Evolutionary conservation across 176 grass and related monocot genomes (phyloP).

Genomic region (Miscanthus lutarioriparius): DNA sequence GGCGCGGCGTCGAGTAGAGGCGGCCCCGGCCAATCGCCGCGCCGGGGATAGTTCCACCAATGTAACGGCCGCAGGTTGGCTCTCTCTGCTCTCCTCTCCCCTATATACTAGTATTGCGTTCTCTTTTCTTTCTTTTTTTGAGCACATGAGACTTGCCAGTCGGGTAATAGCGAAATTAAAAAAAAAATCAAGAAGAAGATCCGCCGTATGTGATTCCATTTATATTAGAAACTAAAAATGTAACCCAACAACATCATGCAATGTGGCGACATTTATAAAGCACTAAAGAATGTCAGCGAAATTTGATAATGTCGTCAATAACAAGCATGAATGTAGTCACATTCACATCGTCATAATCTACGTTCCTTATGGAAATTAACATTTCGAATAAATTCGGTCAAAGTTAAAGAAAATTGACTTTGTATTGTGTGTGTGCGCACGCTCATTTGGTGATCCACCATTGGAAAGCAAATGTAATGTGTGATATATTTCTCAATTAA

Average conservation of each 20-base stretch:
- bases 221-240: not conserved
- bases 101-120: not conserved
- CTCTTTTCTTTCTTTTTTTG: not conserved
- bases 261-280: not conserved
- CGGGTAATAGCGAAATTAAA: too few species aligned
- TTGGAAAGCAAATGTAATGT: too few species aligned
- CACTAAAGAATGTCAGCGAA: not conserved
- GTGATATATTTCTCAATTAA: too few species aligned
- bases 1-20: constrained; percentile 27
- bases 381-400: not conserved
- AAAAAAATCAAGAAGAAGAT: not conserved
- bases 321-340: not conserved
- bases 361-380: not conserved
- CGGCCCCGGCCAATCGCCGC: not conserved
- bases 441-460: too few species aligned
- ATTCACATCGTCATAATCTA: not conserved
- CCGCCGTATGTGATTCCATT: not conserved
- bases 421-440: too few species aligned
- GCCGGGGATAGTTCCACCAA: not conserved
- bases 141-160: not conserved
- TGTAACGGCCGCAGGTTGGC: constrained; percentile 31
- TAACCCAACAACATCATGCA: not conserved
- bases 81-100: not conserved
- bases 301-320: not conserved
- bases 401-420: too few species aligned